Base-by-base conservation (phyloP, 306 rosid genomes). In the Dicorynia guianensis region DNA sequence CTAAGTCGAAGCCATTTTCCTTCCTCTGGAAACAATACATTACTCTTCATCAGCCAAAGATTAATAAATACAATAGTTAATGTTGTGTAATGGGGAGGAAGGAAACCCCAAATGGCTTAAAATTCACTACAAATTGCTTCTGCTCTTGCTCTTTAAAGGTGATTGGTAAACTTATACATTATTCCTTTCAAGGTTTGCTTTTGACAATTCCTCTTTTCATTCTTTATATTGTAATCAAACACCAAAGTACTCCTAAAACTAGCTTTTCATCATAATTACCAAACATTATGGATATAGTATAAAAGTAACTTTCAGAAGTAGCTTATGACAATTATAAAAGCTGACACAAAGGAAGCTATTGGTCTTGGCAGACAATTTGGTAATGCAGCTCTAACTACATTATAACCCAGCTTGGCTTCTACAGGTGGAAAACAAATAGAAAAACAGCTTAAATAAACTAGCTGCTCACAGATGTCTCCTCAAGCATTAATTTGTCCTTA, bases 11-110 rank as follows among this genome's bases (percentile, higher is more conserved):
- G 42, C 38, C 33, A 44, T 30, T 14, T 11, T 56, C 11, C 20
- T 3, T 19, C 34, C 68, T 18, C 53, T 12, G 43, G 15, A 57
- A 34, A 18, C 38, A 63, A 19, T 66, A 57, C 4, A 15, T n/a
- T 14, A 10, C 40, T 61, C 57, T 60, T 33, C 39, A 49, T 38
- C 61, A 69, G 63, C 63, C 12, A 18, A 11, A 38, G 74, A 35
- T 40, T 43, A 35, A 66, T 54, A 18, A 25, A 14, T 10, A 53
- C 13, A 38, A n/a, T 34, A 2, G 34, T 47, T 52, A 43, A 20
- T n/a, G 14, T 56, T 35, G 38, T 20, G 20, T 14, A 33, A 48
- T 7, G 58, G 46, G 12, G 35, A 68, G 49, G 47, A 72, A 57
- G 18, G 43, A 72, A 33, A 47, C 20, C 11, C 19, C 13, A 47